Evolutionary conservation across 179 eudicot genomes (phyloP).

Genomic region (Pouteria campechiana): DNA sequence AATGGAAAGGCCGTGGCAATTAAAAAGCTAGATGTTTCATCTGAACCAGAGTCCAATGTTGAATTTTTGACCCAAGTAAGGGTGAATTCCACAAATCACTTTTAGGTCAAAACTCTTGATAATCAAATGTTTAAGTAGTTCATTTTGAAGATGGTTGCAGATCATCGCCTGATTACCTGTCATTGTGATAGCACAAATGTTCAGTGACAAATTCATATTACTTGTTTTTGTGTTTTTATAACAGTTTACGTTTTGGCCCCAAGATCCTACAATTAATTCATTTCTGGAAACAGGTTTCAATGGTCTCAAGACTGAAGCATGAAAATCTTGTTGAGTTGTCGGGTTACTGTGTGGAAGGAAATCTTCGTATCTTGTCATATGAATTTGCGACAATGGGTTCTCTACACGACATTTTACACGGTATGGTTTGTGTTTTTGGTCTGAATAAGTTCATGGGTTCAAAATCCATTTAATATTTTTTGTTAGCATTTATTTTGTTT

Average conservation of each 20-base stretch:
- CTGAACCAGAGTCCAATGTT: conserved; percentile 25
- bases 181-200: too few species aligned
- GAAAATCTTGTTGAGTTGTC: conserved; percentile 34
- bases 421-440: conserved; percentile 6
- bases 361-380: conserved; percentile 26
- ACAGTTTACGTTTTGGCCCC: too few species aligned
- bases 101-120: too few species aligned
- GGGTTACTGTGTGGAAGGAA: conserved; percentile 37
- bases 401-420: conserved; percentile 36
- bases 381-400: conserved; percentile 49
- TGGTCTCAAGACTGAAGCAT: conserved; percentile 32
- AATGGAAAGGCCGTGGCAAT: conserved; percentile 32
- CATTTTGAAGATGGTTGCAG: too few species aligned
- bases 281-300: conserved; percentile 19
- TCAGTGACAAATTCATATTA: too few species aligned
- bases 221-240: too few species aligned
- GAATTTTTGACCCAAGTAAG: conserved; percentile 36
- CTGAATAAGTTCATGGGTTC: background rate
- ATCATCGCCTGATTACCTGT: too few species aligned
- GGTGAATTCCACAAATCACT: too few species aligned
- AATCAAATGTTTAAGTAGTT: too few species aligned
- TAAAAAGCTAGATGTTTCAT: conserved; percentile 33
- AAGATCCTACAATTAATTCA: too few species aligned
- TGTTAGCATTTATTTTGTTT: background rate
- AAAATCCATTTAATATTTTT: background rate